These are phyloP conservation scores for Trichoderma sp. DNA, from an alignment of 2,329 filamentous ascomycete genomes.

Conservation along the genomic window DNA sequence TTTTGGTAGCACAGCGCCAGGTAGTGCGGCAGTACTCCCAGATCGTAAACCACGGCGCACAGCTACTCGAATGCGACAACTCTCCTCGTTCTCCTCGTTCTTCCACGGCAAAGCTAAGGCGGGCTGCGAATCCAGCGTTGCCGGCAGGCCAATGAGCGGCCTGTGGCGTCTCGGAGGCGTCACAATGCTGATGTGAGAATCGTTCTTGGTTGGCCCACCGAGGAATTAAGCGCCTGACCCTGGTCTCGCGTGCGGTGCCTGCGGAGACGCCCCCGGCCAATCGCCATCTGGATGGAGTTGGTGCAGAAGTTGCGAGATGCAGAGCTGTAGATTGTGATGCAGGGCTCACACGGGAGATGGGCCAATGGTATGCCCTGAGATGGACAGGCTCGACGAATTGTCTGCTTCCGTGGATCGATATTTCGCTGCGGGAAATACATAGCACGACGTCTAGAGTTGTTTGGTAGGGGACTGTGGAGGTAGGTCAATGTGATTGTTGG, in stretches of 20 bases:
- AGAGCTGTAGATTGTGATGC: background rate
- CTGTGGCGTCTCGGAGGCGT: constrained; percentile 13
- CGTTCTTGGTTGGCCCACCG: constrained; percentile 13
- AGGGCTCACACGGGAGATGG: background rate
- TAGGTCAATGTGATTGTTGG: constrained; percentile 2
- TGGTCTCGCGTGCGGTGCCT: constrained; percentile 11
- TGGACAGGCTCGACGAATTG: background rate
- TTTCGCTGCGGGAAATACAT: background rate
- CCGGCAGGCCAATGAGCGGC: constrained; percentile 11
- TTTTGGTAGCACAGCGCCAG: background rate
- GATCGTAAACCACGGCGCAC: background rate
- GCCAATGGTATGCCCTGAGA: background rate
- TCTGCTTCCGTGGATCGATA: background rate
- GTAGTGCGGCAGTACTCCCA: background rate
- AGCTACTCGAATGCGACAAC: background rate
- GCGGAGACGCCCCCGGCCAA: constrained; percentile 2
- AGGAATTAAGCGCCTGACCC: constrained; percentile 21
- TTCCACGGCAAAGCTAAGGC: background rate
- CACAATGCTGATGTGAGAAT: constrained; percentile 19
- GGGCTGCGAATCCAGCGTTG: background rate
- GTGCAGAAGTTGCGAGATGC: background rate
- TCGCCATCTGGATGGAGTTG: background rate
- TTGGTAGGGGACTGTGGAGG: too few relatives aligned
- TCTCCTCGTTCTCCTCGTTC: background rate
- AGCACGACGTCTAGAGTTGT: too few relatives aligned